Evolutionary conservation across 495 filamentous ascomycete species (phyloP), one percentile per base, ranked within the genome.

Genomic region (Hypoxylon trugodes): DNA sequence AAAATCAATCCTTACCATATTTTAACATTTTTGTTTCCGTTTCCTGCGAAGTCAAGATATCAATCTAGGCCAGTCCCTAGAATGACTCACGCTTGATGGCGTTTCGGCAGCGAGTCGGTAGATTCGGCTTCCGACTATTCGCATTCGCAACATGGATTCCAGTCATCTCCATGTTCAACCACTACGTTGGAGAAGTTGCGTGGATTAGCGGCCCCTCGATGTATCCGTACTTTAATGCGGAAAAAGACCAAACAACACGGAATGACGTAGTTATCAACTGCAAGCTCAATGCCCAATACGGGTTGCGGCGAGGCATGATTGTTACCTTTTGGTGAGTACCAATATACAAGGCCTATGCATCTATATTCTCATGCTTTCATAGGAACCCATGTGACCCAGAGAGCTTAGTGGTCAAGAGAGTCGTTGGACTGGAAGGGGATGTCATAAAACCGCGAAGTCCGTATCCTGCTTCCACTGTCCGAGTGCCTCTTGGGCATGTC

Each of bases 151-250:
- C 87, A 25, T 80, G 87, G 74, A 65, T 90, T 22, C 89, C 89
- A 1, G 82, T 89, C 22, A 70, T 83, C 19, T 79, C 88, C 37
- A 87, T 85, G 76, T 83, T 91, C 76, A 84, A 86, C 45, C 78
- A 81, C 41, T 79, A 89, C 65, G 77, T 91, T 47, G 79, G 82
- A 43, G 79, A 87, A 59, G 61, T 89, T 22, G 85, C 86, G 65
- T 80, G 80, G 75, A 86, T 92, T 61, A 78, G 74, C 22, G 90
- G 90, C 2, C 77, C 84, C 16, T 89, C 86, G 12, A 94, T 94
- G 90, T 90, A 88, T 50, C 90, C 90, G 0, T 89, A 85, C 72
- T 68, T 94, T 8, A 92, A 92, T 60, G 78, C 86, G 35, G 80
- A 87, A 42, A 87, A 76, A 69, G 79, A 87, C 35, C 73, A 82